Evolutionary conservation across 2,329 filamentous ascomycete genomes (phyloP), one percentile per base, ranked within the genome.

Genomic region (Claviceps pazoutovae): DNA sequence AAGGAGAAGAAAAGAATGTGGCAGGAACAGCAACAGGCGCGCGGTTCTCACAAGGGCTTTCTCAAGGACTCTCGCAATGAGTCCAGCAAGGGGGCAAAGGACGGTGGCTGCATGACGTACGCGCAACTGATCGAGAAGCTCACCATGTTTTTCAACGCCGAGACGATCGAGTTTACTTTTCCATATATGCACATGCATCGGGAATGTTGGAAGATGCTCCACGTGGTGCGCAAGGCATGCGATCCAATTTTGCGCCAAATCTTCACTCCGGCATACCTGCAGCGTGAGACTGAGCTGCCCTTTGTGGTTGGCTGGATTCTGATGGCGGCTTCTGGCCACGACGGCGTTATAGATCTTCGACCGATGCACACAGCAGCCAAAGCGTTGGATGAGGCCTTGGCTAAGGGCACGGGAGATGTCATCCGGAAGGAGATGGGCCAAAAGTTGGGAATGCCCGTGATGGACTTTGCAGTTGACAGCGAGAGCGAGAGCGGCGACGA

Each of bases 181-280:
- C 68, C 71, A n/a, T 71, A 71, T 51, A 45, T 46, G 41, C 49
- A 55, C 72, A 56, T 75, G 53, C 72, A 74, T 55, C 63, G 65
- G 3, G 50, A 53, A 26, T 70, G 66, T 59, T 74, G 70, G 70
- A 54, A 53, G 14, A 46, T 71, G 2, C 62, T 75, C 9, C 60
- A 64, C 3, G 23, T 42, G 1, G 55, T 71, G 4, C 62, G 61
- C 9, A 56, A 66, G 2, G 51, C 52, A 2, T 67, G 64, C 46
- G 60, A 66, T 16, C 46, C 59, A 0, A 9, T 63, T 0, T 59
- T 74, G 7, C 54, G 56, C 16, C 26, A 63, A n/a, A 55, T 67
- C 8, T 69, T 59, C 54, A 64, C 62, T 0, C 56, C 62, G 1
- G 58, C 54, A 1, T 73, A 72, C 51, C 53, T 72, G 2, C 62